Evolutionary conservation across 148 eudicot genomes (phyloP).

Genomic region (Diospyros kaki): DNA sequence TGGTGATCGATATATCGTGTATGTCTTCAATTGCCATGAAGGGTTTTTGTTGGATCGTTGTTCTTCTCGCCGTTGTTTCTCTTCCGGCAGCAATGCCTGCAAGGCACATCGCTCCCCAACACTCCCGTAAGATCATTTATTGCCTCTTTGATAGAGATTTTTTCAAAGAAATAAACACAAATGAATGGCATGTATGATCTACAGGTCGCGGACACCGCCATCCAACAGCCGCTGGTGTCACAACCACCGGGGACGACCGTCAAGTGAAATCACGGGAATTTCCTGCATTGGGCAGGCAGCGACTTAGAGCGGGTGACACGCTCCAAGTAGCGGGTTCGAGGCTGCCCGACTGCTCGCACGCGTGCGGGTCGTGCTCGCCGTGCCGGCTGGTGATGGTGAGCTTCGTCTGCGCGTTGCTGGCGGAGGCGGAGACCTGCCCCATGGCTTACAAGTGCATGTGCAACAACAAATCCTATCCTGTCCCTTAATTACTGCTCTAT

Average conservation of each 20-base stretch:
- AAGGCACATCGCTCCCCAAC: no score
- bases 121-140: no score
- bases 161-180: not conserved
- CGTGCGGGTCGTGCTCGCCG: conserved; percentile 70
- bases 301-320: conserved; percentile 29
- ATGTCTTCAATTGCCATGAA: no score
- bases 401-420: conserved; percentile 55
- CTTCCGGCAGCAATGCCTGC: no score
- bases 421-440: conserved; percentile 74
- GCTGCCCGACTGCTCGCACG: conserved; percentile 67
- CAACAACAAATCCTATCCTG: conserved; percentile 66
- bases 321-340: conserved; percentile 62
- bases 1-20: no score
- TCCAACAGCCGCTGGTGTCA: not conserved
- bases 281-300: conserved; percentile 1
- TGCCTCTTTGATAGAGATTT: not conserved
- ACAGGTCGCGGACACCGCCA: conserved; percentile 26
- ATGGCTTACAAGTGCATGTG: conserved; percentile 85
- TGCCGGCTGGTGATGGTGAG: conserved; percentile 78
- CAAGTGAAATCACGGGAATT: not conserved
- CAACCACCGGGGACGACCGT: not conserved
- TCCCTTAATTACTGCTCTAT: conserved; percentile 30
- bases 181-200: not conserved
- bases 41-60: no score
- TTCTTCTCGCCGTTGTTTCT: no score